phyloP scores from a whole-genome alignment of 176 grass and related monocot genomes.

The Aegilops sharonensis region DNA sequence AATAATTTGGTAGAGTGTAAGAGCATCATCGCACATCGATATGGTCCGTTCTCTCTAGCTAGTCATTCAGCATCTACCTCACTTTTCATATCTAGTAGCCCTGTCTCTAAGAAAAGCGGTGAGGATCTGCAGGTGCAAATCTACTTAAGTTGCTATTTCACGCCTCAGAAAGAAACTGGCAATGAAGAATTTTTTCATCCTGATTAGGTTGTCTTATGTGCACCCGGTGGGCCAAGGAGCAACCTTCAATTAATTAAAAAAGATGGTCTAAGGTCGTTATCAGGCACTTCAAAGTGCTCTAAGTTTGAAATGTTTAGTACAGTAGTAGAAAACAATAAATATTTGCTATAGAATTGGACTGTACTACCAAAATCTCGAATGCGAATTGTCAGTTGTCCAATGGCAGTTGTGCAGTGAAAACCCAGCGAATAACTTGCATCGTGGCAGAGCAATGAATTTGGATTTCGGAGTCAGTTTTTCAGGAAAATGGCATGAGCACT shows the following conservation, averaged over 20 bases:
- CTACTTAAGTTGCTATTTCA: neutral
- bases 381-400: too few species aligned
- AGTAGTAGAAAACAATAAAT: too few species aligned
- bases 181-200: neutral
- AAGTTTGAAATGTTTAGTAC: too few species aligned
- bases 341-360: too few species aligned
- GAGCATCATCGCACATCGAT: neutral
- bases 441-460: neutral
- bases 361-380: too few species aligned
- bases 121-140: neutral
- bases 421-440: neutral
- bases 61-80: neutral
- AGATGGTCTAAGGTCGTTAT: too few species aligned
- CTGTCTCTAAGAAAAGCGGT: neutral
- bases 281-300: too few species aligned
- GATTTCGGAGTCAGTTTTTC: neutral
- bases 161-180: neutral
- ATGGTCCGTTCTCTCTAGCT: neutral
- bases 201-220: neutral
- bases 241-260: too few species aligned
- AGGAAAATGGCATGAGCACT: too few species aligned
- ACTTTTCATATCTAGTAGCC: neutral
- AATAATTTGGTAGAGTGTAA: neutral
- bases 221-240: too few species aligned
- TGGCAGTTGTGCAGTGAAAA: neutral